Evolutionary conservation across 257 asterid genomes (phyloP), one percentile per base, ranked within the genome.

Genomic region (Solanum bulbocastanum): DNA sequence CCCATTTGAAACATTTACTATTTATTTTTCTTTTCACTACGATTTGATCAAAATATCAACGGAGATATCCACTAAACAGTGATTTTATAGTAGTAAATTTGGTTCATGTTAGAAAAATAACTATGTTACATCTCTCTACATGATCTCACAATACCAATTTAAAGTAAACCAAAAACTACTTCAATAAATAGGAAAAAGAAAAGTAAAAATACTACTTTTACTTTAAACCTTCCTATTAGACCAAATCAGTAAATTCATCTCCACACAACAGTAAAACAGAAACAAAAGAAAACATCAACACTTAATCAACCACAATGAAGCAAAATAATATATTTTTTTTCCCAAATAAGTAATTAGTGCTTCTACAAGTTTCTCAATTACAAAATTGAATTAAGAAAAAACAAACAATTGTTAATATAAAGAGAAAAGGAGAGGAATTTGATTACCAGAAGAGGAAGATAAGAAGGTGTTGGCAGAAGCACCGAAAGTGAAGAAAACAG

Each of bases 381-480:
- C 3, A 79, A 44, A 44, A 79, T 25, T 27, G n/a, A 44, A 46
- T 79, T 4, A 14, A 79, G 5, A 5, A 25, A 79, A 79, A 4
- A 6, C 42, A 5, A 9, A 32, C 35, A 42, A 44, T 15, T 35
- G 25, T 8, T 35, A 35, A 68, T 74, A 83, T 52, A 68, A 87
- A 23, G 11, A 78, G 30, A 44, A 58, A 20, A 71, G 83, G 82
- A 60, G 30, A 60, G 71, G 27, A 87, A 87, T 32, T 58, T 20
- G 56, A 90, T 37, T 90, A 44, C 91, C 86, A 84, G 66, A 74
- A 36, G 65, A 35, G 88, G n/a, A 88, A 89, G 95, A 92, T 90
- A 90, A 91, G 91, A 91, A 88, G 88, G 87, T 92, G 91, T 93
- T 89, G 95, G 94, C 87, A 93, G 91, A 91, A 52, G 60, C 60